Base-by-base conservation (phyloP, 331 rosid species). In the Malus hybrid region DNA sequence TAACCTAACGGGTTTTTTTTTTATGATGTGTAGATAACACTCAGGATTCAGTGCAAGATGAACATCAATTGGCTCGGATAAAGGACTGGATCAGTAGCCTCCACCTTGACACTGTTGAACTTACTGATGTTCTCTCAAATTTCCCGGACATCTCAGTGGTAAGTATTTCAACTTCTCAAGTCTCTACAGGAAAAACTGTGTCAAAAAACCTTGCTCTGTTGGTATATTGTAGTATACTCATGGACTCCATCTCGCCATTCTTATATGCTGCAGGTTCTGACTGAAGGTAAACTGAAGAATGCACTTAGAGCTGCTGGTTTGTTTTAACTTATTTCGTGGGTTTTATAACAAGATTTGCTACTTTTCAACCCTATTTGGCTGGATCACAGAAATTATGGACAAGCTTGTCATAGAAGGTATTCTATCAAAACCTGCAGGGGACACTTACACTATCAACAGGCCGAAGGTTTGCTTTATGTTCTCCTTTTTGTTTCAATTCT, bases 101-200 rank as follows among this genome's bases (percentile, higher is more conserved):
- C 61, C 96, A 89, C 85, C 74, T 80, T 66, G 93, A 89, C 79
- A 79, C 88, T 64, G 70, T 90, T 79, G 91, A 88, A 73, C 85
- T 95, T 73, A 85, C 87, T 74, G 96, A 92, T 29, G 77, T 95
- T 78, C 88, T 90, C 34, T 91, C 97, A 28, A 88, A 87, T 76
- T 95, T 95, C 79, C 96, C 97, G 6, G 97, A 95, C 83, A 87
- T 95, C 86, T 92, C 97, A 78, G 80, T 87, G 92, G 99, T 87
- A 87, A 68, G 71, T 64, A 77, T 44, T 76, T 66, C 69, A 15
- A 60, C 46, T 46, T 59, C 57, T 66, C 19, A 28, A 42, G 57
- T 70, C 73, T 52, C 12, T 68, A 31, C 24, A n/a, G 57, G 8
- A 54, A 48, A 67, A 20, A 27, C 24, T 28, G 52, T 56, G n/a